Evolutionary conservation across 2,329 filamentous ascomycete genomes (phyloP).

Genomic region (Scedosporium boydii): DNA sequence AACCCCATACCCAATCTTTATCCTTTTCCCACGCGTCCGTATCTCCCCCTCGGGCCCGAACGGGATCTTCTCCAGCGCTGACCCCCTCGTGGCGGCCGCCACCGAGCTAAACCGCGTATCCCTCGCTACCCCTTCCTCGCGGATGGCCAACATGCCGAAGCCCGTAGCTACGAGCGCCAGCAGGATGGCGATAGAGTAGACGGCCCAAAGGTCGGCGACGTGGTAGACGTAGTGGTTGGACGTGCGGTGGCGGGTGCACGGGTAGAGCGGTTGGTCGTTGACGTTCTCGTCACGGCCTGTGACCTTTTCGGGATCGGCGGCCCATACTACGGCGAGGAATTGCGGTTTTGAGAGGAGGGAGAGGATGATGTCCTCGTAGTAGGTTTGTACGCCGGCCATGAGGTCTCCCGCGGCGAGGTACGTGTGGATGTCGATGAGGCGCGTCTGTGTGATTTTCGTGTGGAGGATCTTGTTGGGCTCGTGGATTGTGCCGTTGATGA

Average conservation of each 20-base stretch:
- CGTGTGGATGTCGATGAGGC: slow-evolving; percentile 24
- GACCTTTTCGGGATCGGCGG: slow-evolving; percentile 13
- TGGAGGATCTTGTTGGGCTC: slow-evolving; percentile 14
- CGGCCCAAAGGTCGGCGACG: slow-evolving; percentile 21
- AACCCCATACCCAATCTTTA: slow-evolving; percentile 6
- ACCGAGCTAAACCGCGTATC: slow-evolving; percentile 28
- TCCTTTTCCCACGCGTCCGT: not conserved
- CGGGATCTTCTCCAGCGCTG: slow-evolving; percentile 22
- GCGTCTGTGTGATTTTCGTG: slow-evolving; percentile 27
- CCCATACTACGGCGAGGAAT: slow-evolving; percentile 23
- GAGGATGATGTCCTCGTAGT: slow-evolving; percentile 25
- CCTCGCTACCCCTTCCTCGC: slow-evolving; percentile 22
- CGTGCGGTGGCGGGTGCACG: slow-evolving; percentile 18
- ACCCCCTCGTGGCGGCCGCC: slow-evolving; percentile 27
- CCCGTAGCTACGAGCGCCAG: slow-evolving; percentile 18
- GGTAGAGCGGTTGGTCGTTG: slow-evolving; percentile 15
- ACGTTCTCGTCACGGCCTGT: slow-evolving; percentile 13
- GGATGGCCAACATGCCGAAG: slow-evolving; percentile 20
- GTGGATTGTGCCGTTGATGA: slow-evolving; percentile 21
- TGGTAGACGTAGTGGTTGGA: slow-evolving; percentile 20
- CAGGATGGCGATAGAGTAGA: slow-evolving; percentile 22
- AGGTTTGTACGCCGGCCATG: slow-evolving; percentile 13
- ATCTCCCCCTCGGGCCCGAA: slow-evolving; percentile 14
- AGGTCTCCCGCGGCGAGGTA: slow-evolving; percentile 18
- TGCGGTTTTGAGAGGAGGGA: slow-evolving; percentile 23